Percentiles rank a stretch among this genome's conserved stretches.
phyloP scores from a whole-genome alignment of 2,329 filamentous ascomycete genomes.

The Fusarium sacchari region DNA sequence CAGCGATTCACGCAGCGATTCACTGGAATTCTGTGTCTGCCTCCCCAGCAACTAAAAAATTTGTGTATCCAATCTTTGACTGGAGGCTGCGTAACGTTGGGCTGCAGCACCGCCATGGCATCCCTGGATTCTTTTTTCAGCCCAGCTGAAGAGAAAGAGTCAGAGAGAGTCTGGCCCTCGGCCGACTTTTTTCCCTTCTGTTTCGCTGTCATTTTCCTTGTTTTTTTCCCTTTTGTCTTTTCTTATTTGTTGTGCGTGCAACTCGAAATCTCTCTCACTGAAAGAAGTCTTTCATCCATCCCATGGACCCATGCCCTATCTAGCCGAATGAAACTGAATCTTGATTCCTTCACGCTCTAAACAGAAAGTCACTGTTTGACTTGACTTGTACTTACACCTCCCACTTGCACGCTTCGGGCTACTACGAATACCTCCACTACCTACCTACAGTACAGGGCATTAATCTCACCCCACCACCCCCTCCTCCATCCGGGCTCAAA shows the following conservation, averaged over 20 bases:
- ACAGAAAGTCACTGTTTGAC: constrained; percentile 20
- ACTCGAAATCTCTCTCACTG: background rate
- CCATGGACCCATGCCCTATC: constrained; percentile 13
- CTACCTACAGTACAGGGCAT: background rate
- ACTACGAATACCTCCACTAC: background rate
- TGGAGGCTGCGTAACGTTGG: constrained; percentile 37
- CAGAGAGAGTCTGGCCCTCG: constrained; percentile 12
- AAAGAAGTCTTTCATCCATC: constrained; percentile 4
- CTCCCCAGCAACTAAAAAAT: constrained; percentile 33
- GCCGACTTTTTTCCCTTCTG: constrained; percentile 2
- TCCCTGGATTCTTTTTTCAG: constrained; percentile 18
- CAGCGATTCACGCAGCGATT: constrained; percentile 7
- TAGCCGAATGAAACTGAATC: background rate
- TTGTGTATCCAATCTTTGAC: constrained; percentile 24
- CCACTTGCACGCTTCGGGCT: constrained; percentile 15
- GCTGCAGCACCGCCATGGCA: constrained; percentile 33
- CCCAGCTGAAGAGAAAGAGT: constrained; percentile 25
- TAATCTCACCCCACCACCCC: constrained; percentile 36
- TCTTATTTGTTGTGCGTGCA: constrained; percentile 4
- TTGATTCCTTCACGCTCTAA: constrained; percentile 1
- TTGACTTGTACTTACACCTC: constrained; percentile 11
- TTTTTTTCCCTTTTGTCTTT: background rate
- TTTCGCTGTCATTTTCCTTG: background rate
- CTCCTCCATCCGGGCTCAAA: background rate
- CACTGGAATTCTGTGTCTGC: constrained; percentile 29